phyloP scores from a whole-genome alignment of 495 filamentous ascomycete genomes.

The Penicillium daleae region DNA sequence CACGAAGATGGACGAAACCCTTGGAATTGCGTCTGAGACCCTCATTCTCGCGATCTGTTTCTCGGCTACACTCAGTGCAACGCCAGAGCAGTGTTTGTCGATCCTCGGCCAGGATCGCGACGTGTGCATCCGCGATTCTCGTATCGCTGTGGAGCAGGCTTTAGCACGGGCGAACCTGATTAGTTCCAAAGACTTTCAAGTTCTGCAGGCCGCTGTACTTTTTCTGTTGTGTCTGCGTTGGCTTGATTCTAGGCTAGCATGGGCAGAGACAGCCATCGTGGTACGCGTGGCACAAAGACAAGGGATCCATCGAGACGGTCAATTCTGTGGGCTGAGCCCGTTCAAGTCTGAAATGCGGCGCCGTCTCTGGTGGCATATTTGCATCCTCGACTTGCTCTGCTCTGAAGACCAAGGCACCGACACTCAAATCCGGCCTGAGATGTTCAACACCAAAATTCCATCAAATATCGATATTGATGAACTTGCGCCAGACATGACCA shows the following conservation, averaged over 20 bases:
- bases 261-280: conserved; percentile 63
- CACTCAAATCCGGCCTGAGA: conserved; percentile 61
- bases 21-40: conserved; percentile 40
- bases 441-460: conserved; percentile 67
- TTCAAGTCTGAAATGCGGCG: conserved; percentile 79
- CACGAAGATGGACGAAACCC: conserved; percentile 29
- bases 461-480: conserved; percentile 72
- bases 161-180: conserved; percentile 69
- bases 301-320: conserved; percentile 73
- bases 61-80: background rate
- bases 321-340: conserved; percentile 56
- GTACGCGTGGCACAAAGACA: conserved; percentile 73
- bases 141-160: conserved; percentile 69
- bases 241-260: conserved; percentile 57
- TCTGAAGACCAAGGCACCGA: conserved; percentile 79
- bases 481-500: conserved; percentile 58
- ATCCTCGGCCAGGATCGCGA: conserved; percentile 40
- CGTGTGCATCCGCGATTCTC: conserved; percentile 58
- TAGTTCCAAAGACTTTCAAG: conserved; percentile 62
- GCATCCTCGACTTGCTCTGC: conserved; percentile 69
- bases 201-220: conserved; percentile 71
- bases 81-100: background rate
- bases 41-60: background rate
- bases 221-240: conserved; percentile 63
- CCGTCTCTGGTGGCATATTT: conserved; percentile 77